Evolutionary conservation across 2,329 filamentous ascomycete genomes (phyloP), one percentile per base, ranked within the genome.

Genomic region (Fusarium sp.): DNA sequence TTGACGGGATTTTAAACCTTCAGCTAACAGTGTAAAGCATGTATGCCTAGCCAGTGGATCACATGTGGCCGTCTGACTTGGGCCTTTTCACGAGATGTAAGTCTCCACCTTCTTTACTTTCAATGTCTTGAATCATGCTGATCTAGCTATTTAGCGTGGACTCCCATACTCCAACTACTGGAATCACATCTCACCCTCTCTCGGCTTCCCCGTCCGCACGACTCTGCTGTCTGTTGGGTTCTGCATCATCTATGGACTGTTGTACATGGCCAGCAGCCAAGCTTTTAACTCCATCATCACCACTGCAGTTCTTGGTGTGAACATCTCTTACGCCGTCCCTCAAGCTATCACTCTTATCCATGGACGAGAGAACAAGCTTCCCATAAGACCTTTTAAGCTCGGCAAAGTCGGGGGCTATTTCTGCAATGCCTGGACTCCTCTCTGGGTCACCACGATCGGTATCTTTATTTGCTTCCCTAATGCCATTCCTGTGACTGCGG

Each of bases 21-120:
- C 1, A 4, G 2, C 31, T 51, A 20, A 51, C 17, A 3, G n/a
- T 52, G 1, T 0, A 14, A 0, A 35, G 49, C 49, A 49, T 49
- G 47, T 0, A 49, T 49, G 47, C 47, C 47, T 33, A 49, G 47
- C 15, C 47, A 49, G 12, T 49, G 47, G 47, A 33, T 49, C 2
- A 49, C 28, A 24, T 49, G 47, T 0, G 28, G 47, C 5, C 28
- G 47, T 5, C 14, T 49, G 28, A 49, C 47, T 5, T 49, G 47
- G 47, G 47, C 47, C 28, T 49, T 49, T 11, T 49, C 47, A 15
- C 11, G 47, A 49, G 47, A 49, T 14, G 47, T 49, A 7, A 24
- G 22, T n/a, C 10, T 12, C 14, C 8, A 3, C 4, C 26, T 13
- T 7, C 13, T 31, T 15, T 22, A 5, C 9, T 7, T 22, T 17